These are phyloP conservation scores for Suillus decipiens DNA, from an alignment of 768 basidiomycete species.

Conservation along the genomic window DNA sequence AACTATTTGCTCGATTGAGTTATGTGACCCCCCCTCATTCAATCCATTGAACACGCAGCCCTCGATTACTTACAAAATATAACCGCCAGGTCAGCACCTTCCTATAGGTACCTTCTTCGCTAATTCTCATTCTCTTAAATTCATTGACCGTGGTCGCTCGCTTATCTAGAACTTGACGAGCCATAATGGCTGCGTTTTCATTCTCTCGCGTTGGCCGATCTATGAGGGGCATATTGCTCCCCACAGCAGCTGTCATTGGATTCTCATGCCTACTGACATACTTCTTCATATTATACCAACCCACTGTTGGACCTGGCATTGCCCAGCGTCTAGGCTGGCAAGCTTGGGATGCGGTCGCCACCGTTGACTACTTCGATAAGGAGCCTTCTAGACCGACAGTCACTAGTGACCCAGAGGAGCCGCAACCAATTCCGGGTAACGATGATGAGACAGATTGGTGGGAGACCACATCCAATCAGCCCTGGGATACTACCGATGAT, in stretches of 20 bases:
- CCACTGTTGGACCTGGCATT: constrained; percentile 68
- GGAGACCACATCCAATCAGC: constrained; percentile 48
- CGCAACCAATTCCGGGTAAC: constrained; percentile 18
- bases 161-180: constrained; percentile 11
- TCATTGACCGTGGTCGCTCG: constrained; percentile 14
- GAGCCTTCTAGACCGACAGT: constrained; percentile 4
- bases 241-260: constrained; percentile 58
- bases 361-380: constrained; percentile 18
- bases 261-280: constrained; percentile 76
- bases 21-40: constrained; percentile 2
- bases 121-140: neutral
- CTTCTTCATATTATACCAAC: constrained; percentile 81
- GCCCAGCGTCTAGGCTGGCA: constrained; percentile 86
- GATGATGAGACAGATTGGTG: constrained; percentile 61
- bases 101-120: neutral
- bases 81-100: neutral
- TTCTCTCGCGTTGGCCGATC: constrained; percentile 50
- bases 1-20: neutral
- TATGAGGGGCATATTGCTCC: constrained; percentile 55
- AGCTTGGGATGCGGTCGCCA: constrained; percentile 70
- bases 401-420: constrained; percentile 2
- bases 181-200: constrained; percentile 39
- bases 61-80: no score
- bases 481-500: constrained; percentile 45
- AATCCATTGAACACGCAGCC: neutral